These are phyloP conservation scores for Astragalus membranaceus DNA, from an alignment of 306 rosid species.

Conservation along the genomic window DNA sequence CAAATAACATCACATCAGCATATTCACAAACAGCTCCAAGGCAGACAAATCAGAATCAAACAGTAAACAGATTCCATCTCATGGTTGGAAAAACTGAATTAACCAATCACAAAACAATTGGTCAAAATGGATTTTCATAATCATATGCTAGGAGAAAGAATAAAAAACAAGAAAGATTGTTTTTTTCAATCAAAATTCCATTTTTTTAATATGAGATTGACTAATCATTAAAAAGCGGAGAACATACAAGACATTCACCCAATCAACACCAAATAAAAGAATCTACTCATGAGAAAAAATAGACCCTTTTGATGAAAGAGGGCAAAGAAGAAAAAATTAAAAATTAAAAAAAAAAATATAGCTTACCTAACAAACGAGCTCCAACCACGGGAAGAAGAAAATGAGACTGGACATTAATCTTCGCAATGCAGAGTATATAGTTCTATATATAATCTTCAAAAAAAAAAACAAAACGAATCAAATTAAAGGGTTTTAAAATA, in stretches of 20 bases:
- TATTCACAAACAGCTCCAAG: conserved; percentile 31
- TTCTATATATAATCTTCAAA: not conserved
- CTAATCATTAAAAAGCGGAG: conserved; percentile 19
- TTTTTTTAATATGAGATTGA: conserved; percentile 2
- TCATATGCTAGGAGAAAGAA: not conserved
- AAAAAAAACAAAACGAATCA: not conserved
- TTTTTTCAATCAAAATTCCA: not conserved
- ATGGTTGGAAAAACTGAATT: conserved; percentile 34
- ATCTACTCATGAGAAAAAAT: not conserved
- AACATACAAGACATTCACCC: not conserved
- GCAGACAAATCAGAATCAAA: conserved; percentile 37
- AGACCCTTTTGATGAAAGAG: not conserved
- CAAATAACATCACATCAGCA: conserved; percentile 66
- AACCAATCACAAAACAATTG: conserved; percentile 30
- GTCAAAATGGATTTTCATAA: conserved; percentile 20
- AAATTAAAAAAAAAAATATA: not conserved
- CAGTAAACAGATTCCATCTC: conserved; percentile 22
- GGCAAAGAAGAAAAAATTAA: not conserved
- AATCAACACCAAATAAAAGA: not conserved
- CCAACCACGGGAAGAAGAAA: conserved; percentile 21
- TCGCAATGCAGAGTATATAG: conserved; percentile 27
- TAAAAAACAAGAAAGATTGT: not conserved
- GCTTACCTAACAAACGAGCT: conserved; percentile 31
- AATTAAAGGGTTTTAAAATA: not conserved
- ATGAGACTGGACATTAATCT: conserved; percentile 22